Percentiles rank a stretch among this genome's conserved stretches.
Evolutionary conservation across 1,139 yeast species (phyloP).

Genomic region (Yamadazyma spencermartinsiae): DNA sequence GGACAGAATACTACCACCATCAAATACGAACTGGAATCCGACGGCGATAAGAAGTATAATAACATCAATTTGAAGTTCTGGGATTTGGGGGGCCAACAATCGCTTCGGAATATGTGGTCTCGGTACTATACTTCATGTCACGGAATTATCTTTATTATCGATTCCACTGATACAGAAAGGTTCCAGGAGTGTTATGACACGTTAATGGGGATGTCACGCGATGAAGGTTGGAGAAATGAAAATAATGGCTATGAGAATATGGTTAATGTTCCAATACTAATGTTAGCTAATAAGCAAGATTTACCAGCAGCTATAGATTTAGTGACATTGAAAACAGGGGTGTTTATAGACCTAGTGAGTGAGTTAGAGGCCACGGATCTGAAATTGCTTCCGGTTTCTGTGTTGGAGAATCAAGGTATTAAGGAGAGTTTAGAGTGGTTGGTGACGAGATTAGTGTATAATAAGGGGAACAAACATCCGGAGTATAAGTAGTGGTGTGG

Average conservation of each 20-base stretch:
- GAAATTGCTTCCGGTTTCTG: constrained; percentile 86
- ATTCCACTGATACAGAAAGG: constrained; percentile 81
- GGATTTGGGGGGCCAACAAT: constrained; percentile 95
- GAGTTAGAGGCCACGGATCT: constrained; percentile 87
- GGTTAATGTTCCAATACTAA: constrained; percentile 79
- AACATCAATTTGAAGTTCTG: constrained; percentile 73
- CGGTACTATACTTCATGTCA: constrained; percentile 84
- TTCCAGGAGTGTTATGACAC: constrained; percentile 80
- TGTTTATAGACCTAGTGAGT: constrained; percentile 75
- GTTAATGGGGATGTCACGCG: constrained; percentile 46
- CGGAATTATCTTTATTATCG: constrained; percentile 89
- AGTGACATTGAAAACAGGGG: constrained; percentile 78
- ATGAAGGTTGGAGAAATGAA: constrained; percentile 45
- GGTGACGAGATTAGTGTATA: constrained; percentile 70
- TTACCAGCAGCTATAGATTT: constrained; percentile 70
- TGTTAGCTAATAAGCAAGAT: constrained; percentile 96
- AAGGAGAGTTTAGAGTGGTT: constrained; percentile 90
- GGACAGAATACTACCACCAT: constrained; percentile 64
- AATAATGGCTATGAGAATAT: constrained; percentile 42
- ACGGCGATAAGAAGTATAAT: constrained; percentile 36
- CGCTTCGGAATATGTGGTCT: constrained; percentile 81
- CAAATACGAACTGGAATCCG: constrained; percentile 32
- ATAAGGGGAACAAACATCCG: constrained; percentile 76
- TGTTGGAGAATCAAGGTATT: constrained; percentile 83
- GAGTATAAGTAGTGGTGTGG: constrained; percentile 41